Evolutionary conservation across 1,284 basidiomycete species (phyloP), one percentile per base, ranked within the genome.

Genomic region (Ustilago esculenta): DNA sequence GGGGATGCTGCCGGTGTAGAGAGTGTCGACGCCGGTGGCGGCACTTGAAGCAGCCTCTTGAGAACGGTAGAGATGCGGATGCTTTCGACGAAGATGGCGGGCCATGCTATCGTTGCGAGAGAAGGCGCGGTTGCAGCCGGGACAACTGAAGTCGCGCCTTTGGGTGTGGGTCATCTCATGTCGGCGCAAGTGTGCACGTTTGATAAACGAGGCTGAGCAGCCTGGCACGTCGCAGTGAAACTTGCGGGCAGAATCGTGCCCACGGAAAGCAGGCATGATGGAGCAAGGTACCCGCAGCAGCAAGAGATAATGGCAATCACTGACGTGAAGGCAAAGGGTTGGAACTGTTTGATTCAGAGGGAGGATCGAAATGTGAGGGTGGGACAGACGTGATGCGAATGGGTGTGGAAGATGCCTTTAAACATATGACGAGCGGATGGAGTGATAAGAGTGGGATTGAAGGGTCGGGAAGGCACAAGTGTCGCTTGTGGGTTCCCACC

Each of bases 131-230:
- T 34, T 45, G 46, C 67, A 70, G 20, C 53, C 60, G 8, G 56
- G 60, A 27, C 67, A 70, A 37, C n/a, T 24, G 23, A 65, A 70
- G 39, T 70, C 67, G 12, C 67, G 56, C 11, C 60, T 17, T 32
- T 57, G 60, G 0, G 67, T 65, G 29, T 70, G 67, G 17, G 67
- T 70, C 67, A 70, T 65, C 48, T 70, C 60, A 49, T 70, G 67
- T 20, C 67, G 10, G 14, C 67, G 60, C 34, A 70, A 36, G 35
- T 70, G 67, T 4, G 67, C 67, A 14, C 67, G 58, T 44, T 70
- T 70, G 42, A 64, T 53, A 30, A 70, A 70, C 1, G 67, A 54
- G n/a, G 67, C 67, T 15, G 55, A 48, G 57, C 67, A 70, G 48
- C 60, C 56, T 14, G 47, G 41, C 10, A 60, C 52, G 0, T 58